These are phyloP conservation scores for Zoysia japonica DNA, from an alignment of 176 grass and related monocot genomes.

Conservation along the genomic window DNA sequence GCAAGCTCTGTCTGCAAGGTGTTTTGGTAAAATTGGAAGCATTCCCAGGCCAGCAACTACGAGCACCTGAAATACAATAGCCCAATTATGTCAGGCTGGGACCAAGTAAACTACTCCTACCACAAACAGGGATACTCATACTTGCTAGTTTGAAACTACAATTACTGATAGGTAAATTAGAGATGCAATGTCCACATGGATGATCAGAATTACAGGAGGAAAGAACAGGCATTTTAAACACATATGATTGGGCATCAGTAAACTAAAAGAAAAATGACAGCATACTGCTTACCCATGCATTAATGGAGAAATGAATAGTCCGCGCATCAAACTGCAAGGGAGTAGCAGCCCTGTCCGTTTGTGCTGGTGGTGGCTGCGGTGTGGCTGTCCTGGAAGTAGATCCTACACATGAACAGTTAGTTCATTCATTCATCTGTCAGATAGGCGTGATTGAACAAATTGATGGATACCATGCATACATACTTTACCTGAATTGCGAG, in stretches of 20 bases:
- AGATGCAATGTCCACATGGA: background rate
- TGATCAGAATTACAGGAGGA: background rate
- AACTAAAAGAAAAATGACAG: background rate
- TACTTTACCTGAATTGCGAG: conserved; percentile 61
- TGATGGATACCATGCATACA: background rate
- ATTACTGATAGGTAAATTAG: background rate
- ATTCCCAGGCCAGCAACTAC: conserved; percentile 87
- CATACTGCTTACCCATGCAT: conserved; percentile 77
- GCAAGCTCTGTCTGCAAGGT: conserved; percentile 77
- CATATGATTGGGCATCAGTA: background rate
- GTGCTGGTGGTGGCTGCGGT: conserved; percentile 18
- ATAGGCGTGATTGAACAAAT: background rate
- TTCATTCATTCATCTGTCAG: conserved; percentile 10
- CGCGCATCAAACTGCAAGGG: conserved; percentile 62
- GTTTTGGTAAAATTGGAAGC: conserved; percentile 69
- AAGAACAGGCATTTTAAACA: background rate
- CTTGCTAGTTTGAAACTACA: background rate
- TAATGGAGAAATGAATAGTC: conserved; percentile 83
- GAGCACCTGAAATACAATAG: conserved; percentile 59
- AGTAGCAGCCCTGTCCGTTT: conserved; percentile 39
- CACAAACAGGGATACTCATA: background rate
- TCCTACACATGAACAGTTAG: conserved; percentile 40
- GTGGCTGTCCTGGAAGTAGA: conserved; percentile 49
- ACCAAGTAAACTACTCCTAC: background rate
- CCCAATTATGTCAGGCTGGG: background rate